Evolutionary conservation across 2,329 filamentous ascomycete species (phyloP), one percentile per base, ranked within the genome.

Genomic region (Colletotrichum gigasporum): DNA sequence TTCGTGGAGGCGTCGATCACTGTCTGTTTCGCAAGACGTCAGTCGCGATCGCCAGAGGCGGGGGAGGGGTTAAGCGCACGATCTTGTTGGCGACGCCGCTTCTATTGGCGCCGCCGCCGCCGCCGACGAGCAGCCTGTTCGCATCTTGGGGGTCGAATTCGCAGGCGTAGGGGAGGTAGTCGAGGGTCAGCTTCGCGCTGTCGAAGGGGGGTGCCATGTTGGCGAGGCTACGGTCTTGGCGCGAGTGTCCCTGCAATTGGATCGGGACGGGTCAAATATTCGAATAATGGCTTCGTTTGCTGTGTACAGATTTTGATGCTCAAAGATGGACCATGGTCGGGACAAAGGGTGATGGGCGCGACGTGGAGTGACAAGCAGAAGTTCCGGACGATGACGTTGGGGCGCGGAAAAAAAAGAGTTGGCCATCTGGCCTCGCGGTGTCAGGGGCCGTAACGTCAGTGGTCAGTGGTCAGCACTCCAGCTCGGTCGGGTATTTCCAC

Each of bases 1-100:
- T 86, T 88, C 71, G 81, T 82, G 16, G 87, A 88, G n/a, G 90
- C 85, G 74, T 95, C 90, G 67, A 97, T 83, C 12, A 94, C 81
- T 28, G 88, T 90, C 90, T 92, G 53, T 34, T 45, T 48, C 20
- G 50, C 14, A 37, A 22, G 18, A 37, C 34, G 55, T 65, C 34
- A 67, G 58, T 62, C 61, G 32, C 63, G 32, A 28, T 62, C 58
- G 34, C 9, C 11, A 28, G 4, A 16, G 41, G 41, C 50, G 37
- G 37, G 50, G 48, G 24, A 44, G 34, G 39, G 55, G 53, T 44
- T 37, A 32, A 11, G 81, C 89, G 73, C 79, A 91, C 91, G 72
- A 97, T 93, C 78, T 93, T 93, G 82, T 97, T 97, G 60, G 90
- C 89, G 20, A 97, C 92, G 44, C 93, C 94, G 69, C 88, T 93